Evolutionary conservation across 164 flowering plant genomes (phyloP).

Genomic region (Paratinospora sagittata): DNA sequence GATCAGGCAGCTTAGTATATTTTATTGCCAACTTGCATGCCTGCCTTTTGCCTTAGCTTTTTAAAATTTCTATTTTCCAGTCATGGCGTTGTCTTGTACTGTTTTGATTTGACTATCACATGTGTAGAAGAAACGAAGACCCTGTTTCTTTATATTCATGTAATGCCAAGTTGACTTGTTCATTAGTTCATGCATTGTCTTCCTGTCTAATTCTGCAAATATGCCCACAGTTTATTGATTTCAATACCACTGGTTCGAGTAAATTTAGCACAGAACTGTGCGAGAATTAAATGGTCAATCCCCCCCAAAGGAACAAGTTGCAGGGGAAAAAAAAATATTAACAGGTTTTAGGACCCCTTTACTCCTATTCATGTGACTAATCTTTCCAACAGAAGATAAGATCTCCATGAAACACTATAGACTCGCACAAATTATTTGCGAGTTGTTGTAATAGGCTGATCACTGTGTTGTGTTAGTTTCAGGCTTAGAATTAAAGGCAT

Average conservation of each 20-base stretch:
- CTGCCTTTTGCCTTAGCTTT: background rate
- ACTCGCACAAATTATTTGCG: no score
- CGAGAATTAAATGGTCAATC: no score
- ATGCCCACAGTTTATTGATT: background rate
- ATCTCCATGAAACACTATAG: no score
- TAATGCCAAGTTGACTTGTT: background rate
- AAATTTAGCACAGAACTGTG: background rate
- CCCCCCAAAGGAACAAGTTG: no score
- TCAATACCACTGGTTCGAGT: background rate
- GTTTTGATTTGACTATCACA: background rate
- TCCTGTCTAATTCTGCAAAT: background rate
- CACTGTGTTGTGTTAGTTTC: no score
- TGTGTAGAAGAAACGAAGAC: background rate
- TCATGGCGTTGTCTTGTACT: background rate
- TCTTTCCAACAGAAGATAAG: no score
- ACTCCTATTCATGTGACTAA: no score
- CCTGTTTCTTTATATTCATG: background rate
- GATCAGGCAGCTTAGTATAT: slow-evolving; percentile 1
- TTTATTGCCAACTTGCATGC: background rate
- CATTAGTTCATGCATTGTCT: background rate
- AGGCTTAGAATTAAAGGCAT: background rate
- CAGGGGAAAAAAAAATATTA: no score
- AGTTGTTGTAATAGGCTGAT: no score
- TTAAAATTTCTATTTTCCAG: background rate
- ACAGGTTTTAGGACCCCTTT: no score